These are phyloP conservation scores for Arthrobotrys musiformis DNA, from an alignment of 2,329 filamentous ascomycete species.

Conservation along the genomic window DNA sequence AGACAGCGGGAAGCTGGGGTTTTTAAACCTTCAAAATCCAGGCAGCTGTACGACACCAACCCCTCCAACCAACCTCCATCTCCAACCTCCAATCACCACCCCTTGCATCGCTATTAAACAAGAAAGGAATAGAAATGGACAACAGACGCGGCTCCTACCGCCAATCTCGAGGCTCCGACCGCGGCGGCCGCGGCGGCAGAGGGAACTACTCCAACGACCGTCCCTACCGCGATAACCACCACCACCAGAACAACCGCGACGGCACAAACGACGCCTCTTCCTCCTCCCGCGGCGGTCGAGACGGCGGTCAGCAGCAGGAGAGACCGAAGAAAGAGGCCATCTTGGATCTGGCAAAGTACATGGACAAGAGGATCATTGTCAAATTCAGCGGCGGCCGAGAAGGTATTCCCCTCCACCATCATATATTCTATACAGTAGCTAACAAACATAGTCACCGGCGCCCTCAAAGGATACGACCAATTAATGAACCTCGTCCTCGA, in stretches of 20 bases:
- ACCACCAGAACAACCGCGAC: conserved; percentile 66
- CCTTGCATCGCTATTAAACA: conserved; percentile 8
- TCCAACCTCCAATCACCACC: neutral
- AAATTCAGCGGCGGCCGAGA: conserved; percentile 97
- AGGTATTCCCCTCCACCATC: conserved; percentile 72
- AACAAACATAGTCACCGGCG: conserved; percentile 76
- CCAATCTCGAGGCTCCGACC: conserved; percentile 30
- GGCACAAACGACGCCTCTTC: neutral
- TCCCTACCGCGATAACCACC: conserved; percentile 58
- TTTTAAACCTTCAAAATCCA: conserved; percentile 20
- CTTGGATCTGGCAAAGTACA: conserved; percentile 91
- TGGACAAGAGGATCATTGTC: conserved; percentile 94
- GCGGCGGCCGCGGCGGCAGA: conserved; percentile 64
- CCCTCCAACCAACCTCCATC: conserved; percentile 8
- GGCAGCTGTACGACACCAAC: conserved; percentile 1
- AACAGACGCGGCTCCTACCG: conserved; percentile 57
- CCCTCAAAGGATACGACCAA: conserved; percentile 93
- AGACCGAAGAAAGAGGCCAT: conserved; percentile 99
- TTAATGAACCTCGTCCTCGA: conserved; percentile 98
- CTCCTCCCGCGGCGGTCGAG: conserved; percentile 57
- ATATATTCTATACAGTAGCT: too few species aligned
- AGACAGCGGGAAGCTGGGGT: conserved; percentile 28
- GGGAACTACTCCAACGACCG: conserved; percentile 63
- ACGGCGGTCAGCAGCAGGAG: conserved; percentile 69
- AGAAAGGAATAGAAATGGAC: conserved; percentile 53